Conservation (phyloP, 345 rosid species). For the Eucalyptus leucophloia region DNA sequence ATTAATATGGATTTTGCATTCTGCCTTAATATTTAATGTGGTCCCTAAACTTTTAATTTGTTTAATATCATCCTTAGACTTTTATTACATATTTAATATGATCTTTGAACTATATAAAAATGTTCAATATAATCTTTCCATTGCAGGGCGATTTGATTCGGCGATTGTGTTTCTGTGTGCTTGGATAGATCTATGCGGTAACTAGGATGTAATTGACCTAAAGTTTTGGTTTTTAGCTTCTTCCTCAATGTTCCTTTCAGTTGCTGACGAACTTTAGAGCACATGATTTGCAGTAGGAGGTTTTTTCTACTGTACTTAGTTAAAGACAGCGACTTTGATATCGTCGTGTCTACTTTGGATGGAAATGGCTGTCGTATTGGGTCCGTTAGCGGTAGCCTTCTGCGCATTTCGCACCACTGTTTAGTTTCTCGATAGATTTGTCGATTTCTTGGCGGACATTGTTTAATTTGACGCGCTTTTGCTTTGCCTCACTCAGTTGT, state of each 20-base stretch:
- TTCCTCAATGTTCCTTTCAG: background rate
- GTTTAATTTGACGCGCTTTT: background rate
- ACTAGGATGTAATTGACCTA: background rate
- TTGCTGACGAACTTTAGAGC: background rate
- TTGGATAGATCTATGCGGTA: background rate
- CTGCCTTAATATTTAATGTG: too few relatives aligned
- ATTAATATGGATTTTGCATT: too few relatives aligned
- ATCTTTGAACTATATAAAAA: too few relatives aligned
- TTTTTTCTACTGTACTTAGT: background rate
- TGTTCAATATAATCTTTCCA: background rate
- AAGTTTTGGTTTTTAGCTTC: background rate
- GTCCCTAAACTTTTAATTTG: too few relatives aligned
- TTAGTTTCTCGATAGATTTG: background rate
- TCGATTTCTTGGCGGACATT: background rate
- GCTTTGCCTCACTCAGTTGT: slow-evolving; percentile 27
- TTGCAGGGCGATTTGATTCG: background rate
- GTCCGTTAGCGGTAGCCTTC: background rate
- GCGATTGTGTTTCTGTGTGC: background rate
- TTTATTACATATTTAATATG: too few relatives aligned
- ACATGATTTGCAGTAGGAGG: background rate
- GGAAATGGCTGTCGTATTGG: background rate
- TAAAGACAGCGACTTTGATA: background rate
- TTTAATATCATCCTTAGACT: too few relatives aligned
- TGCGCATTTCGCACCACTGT: background rate
- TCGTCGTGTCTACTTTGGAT: background rate